Base-by-base conservation (phyloP, 305 asterid species). In the Fraxinus albicans region DNA sequence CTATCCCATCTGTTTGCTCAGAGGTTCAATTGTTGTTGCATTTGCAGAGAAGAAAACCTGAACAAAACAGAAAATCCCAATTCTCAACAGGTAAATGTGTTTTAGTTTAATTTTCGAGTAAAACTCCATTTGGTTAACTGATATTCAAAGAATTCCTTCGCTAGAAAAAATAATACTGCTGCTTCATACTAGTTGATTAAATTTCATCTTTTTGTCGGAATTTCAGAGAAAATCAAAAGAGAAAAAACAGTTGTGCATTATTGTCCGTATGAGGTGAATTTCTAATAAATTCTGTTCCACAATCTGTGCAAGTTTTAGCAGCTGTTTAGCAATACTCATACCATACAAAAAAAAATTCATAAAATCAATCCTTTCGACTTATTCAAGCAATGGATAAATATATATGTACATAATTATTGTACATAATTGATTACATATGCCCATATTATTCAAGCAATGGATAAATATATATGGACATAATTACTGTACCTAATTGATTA, bases 31-130 rank as follows among this genome's bases (percentile, higher is more conserved):
- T 2, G n/a, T 77, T 65, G 25, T 53, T 40, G 33, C 55, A 76
- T 65, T 53, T 38, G 72, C 81, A 76, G 23, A 58, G 15, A 67
- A 77, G 74, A 65, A 63, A 35, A 63, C 81, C 55, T 78, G 81
- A 38, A 79, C 35, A 25, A 40, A 36, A 67, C 44, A 40, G 70
- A 79, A 69, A 67, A 69, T 1, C 69, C 21, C 35, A 79, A 70
- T 7, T 53, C 34, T 35, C 19, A 8, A 67, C 40, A 58, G 29
- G 31, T 60, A 23, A 19, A 23, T 60, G 31, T 8, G 31, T 60
- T 21, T 60, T 19, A 9, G 33, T 60, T 8, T 60, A 60, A 21
- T 60, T 60, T 7, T 60, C 31, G 7, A 60, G 10, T 60, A 60
- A 19, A 6, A 60, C 29, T 60, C 70, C 31, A 60, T 4, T 23